These are phyloP conservation scores for Cladophialophora bantiana DNA, from an alignment of 2,329 filamentous ascomycete species.

Conservation along the genomic window DNA sequence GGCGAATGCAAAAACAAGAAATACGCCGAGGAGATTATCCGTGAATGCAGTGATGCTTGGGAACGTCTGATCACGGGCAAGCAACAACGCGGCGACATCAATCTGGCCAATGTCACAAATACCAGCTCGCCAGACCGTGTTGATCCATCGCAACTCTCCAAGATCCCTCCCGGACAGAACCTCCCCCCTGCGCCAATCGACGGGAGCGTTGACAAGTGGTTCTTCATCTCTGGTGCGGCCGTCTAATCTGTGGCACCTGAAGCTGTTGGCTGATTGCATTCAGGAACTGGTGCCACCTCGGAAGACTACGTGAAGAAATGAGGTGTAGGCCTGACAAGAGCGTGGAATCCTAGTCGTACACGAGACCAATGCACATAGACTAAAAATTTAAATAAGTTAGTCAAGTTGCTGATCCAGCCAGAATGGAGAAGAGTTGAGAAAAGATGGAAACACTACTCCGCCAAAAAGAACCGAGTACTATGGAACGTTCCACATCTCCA, in stretches of 20 bases:
- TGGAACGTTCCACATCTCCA: neutral
- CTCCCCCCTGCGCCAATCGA: constrained; percentile 88
- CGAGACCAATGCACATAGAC: constrained; percentile 18
- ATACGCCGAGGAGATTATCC: constrained; percentile 95
- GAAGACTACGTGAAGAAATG: constrained; percentile 39
- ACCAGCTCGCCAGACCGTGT: constrained; percentile 75
- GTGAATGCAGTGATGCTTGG: constrained; percentile 96
- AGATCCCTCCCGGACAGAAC: constrained; percentile 80
- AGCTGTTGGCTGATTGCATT: constrained; percentile 32
- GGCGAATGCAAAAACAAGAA: constrained; percentile 99
- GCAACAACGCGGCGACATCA: constrained; percentile 76
- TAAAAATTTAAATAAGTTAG: constrained; percentile 13
- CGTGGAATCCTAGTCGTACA: neutral
- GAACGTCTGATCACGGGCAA: constrained; percentile 94
- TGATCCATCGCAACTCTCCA: constrained; percentile 72
- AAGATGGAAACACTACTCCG: neutral
- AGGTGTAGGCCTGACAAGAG: constrained; percentile 12
- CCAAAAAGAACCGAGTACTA: neutral
- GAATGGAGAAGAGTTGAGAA: neutral
- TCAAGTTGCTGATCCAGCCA: constrained; percentile 18
- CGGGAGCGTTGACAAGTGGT: constrained; percentile 99
- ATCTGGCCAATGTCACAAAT: constrained; percentile 83
- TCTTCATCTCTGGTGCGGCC: constrained; percentile 99
- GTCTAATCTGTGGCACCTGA: constrained; percentile 58
- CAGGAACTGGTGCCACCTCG: constrained; percentile 38